These are phyloP conservation scores for Aspergillus olivimuriae DNA, from an alignment of 495 filamentous ascomycete species.

Conservation along the genomic window DNA sequence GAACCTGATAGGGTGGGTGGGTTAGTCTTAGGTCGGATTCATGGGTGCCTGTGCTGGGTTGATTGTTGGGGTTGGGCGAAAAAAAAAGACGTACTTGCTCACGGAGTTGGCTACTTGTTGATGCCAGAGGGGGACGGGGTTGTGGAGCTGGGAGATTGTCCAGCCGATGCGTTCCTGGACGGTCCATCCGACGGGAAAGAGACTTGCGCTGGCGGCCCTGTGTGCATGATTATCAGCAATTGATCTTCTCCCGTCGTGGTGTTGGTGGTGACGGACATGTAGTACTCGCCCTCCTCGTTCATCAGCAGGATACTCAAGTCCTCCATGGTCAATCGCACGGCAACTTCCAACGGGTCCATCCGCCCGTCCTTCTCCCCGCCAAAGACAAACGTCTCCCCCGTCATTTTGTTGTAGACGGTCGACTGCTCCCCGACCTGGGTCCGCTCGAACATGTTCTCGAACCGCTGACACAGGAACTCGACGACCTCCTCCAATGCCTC, in stretches of 20 bases:
- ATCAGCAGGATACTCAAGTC: slow-evolving; percentile 50
- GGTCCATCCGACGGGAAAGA: slow-evolving; percentile 53
- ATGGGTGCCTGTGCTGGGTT: too few species aligned
- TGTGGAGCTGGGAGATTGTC: slow-evolving; percentile 46
- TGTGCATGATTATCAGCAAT: slow-evolving; percentile 3
- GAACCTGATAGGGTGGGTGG: slow-evolving; percentile 26
- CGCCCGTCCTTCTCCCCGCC: slow-evolving; percentile 20
- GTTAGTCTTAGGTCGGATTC: too few species aligned
- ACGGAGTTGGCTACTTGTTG: slow-evolving; percentile 45
- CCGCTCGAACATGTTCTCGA: slow-evolving; percentile 39
- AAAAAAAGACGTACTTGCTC: slow-evolving; percentile 38
- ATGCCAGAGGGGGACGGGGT: slow-evolving; percentile 48
- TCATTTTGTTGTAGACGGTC: slow-evolving; percentile 42
- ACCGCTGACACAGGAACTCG: slow-evolving; percentile 43
- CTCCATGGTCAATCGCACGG: slow-evolving; percentile 52
- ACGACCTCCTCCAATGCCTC: slow-evolving; percentile 47
- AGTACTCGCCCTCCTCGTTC: slow-evolving; percentile 42
- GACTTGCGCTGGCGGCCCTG: slow-evolving; percentile 50
- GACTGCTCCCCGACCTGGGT: slow-evolving; percentile 21
- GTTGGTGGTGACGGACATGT: slow-evolving; percentile 33
- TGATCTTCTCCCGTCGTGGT: neutral
- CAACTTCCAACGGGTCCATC: slow-evolving; percentile 47
- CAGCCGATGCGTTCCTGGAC: slow-evolving; percentile 49
- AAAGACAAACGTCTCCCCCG: slow-evolving; percentile 40
- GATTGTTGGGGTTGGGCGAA: neutral